phyloP scores from a whole-genome alignment of 2,329 filamentous ascomycete species.

The Aureobasidium lini region DNA sequence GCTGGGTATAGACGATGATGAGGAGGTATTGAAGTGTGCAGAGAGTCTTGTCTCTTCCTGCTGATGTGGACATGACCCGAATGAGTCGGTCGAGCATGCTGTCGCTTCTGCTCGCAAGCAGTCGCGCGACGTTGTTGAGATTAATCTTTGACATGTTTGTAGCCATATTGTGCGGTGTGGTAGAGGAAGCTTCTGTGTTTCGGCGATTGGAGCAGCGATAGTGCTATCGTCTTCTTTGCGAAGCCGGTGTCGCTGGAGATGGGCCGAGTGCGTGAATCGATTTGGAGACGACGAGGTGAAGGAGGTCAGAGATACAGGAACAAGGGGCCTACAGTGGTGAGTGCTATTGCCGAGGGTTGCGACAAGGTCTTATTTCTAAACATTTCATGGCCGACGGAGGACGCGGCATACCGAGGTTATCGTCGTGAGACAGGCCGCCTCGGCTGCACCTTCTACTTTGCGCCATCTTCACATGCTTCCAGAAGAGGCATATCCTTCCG shows the following conservation, averaged over 20 bases:
- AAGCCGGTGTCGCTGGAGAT: not conserved
- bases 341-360: not conserved
- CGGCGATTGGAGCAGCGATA: not conserved
- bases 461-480: not conserved
- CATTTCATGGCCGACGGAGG: not conserved
- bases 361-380: not conserved
- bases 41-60: conserved; percentile 34
- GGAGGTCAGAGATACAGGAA: not conserved
- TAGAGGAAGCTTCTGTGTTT: not conserved
- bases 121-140: not conserved
- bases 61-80: conserved; percentile 32
- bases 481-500: not conserved
- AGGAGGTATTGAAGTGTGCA: conserved; percentile 39
- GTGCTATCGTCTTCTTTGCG: not conserved
- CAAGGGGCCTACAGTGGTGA: not conserved
- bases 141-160: not conserved
- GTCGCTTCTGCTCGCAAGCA: conserved; percentile 25
- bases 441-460: conserved; percentile 1
- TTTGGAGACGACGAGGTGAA: not conserved
- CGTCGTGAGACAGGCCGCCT: not conserved
- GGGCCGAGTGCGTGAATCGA: not conserved
- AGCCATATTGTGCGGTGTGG: not conserved
- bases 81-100: conserved; percentile 27
- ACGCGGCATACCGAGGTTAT: conserved; percentile 4
- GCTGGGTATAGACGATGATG: conserved; percentile 32